Evolutionary conservation across 768 basidiomycete genomes (phyloP).

Genomic region (Dacryopinax primogenitus): DNA sequence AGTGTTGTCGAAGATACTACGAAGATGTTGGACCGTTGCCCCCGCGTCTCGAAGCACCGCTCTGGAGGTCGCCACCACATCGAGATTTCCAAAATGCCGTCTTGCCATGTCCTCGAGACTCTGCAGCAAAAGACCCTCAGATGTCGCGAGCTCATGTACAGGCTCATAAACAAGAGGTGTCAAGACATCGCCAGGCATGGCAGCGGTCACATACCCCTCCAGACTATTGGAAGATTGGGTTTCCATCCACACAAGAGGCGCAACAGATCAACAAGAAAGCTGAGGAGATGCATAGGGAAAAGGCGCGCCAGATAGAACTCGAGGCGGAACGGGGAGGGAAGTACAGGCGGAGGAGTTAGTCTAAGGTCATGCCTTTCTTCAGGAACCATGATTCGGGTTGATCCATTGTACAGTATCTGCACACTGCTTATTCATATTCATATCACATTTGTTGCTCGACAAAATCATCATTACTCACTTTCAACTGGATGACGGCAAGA

Average conservation of each 20-base stretch:
- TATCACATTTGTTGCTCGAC: slow-evolving; percentile 8
- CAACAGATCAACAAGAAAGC: slow-evolving; percentile 63
- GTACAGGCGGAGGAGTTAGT: slow-evolving; percentile 11
- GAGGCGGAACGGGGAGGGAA: slow-evolving; percentile 40
- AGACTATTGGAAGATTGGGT: slow-evolving; percentile 76
- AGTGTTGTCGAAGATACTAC: slow-evolving; percentile 78
- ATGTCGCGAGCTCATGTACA: slow-evolving; percentile 26
- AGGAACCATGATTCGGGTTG: background rate
- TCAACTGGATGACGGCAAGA: too few relatives aligned
- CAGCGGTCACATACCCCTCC: slow-evolving; percentile 62
- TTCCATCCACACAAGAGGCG: slow-evolving; percentile 75
- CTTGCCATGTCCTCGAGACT: too few relatives aligned
- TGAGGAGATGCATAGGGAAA: slow-evolving; percentile 54
- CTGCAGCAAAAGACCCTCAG: too few relatives aligned
- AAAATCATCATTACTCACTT: too few relatives aligned
- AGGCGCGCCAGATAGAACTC: slow-evolving; percentile 43
- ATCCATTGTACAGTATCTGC: slow-evolving; percentile 4
- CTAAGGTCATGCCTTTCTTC: background rate
- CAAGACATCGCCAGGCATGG: slow-evolving; percentile 63
- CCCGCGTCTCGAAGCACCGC: slow-evolving; percentile 46
- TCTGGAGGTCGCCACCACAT: slow-evolving; percentile 54
- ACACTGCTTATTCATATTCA: slow-evolving; percentile 15
- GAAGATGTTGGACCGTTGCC: slow-evolving; percentile 62
- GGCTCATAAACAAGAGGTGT: slow-evolving; percentile 56
- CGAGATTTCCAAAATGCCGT: slow-evolving; percentile 18